A percentile compares a stretch with the other conserved stretches of the same genome.
These are phyloP conservation scores for Byssothecium circinans DNA, from an alignment of 2,329 filamentous ascomycete genomes.

Conservation along the genomic window DNA sequence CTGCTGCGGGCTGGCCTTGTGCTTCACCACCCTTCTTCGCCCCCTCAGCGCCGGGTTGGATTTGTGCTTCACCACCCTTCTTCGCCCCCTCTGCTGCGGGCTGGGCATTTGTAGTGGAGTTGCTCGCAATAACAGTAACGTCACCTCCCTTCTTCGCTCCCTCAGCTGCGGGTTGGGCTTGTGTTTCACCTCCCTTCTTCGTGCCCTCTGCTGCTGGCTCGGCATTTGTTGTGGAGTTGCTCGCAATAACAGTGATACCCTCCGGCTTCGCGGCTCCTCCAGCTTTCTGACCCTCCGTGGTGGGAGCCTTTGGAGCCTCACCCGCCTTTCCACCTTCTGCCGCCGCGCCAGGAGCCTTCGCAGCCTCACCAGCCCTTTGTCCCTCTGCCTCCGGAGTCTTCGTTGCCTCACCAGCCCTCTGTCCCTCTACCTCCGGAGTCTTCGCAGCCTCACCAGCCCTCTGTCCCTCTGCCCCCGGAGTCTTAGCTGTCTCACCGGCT, in stretches of 20 bases:
- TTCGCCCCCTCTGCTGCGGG: constrained; percentile 1
- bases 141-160: not conserved
- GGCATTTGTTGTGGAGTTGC: not conserved
- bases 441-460: constrained; percentile 1
- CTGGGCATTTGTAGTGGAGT: not conserved
- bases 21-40: not conserved
- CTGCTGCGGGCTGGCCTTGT: no score
- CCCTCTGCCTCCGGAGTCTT: constrained; percentile 3
- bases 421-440: not conserved
- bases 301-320: not conserved
- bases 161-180: not conserved
- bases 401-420: not conserved
- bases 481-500: not conserved
- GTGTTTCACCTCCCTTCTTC: no score
- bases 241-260: not conserved
- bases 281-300: no score
- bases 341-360: constrained; percentile 1
- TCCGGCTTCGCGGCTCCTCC: no score
- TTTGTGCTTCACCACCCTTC: not conserved
- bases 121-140: not conserved
- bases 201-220: no score
- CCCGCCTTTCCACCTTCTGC: constrained; percentile 9
- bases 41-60: not conserved
- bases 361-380: not conserved
- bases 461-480: not conserved